Evolutionary conservation across 1,284 basidiomycete genomes (phyloP), one percentile per base, ranked within the genome.

Genomic region (Fomitopsis palustris): DNA sequence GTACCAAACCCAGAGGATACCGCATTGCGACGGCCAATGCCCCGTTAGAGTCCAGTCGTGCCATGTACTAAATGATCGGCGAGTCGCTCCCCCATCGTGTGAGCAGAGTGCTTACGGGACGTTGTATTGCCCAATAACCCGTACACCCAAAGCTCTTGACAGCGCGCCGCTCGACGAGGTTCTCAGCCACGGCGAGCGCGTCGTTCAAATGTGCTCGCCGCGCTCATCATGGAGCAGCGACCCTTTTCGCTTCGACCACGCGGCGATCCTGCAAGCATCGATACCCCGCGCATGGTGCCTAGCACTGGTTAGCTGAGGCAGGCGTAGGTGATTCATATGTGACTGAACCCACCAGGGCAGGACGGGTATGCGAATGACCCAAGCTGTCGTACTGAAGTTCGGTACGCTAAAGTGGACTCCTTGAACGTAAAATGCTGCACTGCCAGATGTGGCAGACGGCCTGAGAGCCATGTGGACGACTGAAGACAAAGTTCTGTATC

Each of bases 401-500:
- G 31, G 31, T 33, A 33, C 6, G 31, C 2, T 7, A n/a, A n/a
- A n/a, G n/a, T n/a, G n/a, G n/a, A n/a, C n/a, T n/a, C n/a, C n/a
- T n/a, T n/a, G n/a, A n/a, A n/a, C n/a, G n/a, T n/a, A n/a, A n/a
- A n/a, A n/a, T n/a, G n/a, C n/a, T n/a, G 14, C 78, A 87, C 47
- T 78, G 94, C 39, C 77, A 76, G 5, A 86, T 90, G 65, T 90
- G 95, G 81, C 78, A 81, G 53, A 68, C 74, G 17, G 84, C 95
- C 4, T 98, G 93, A 90, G 80, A 86, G 65, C 83, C 84, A 61
- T 93, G 91, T 67, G 88, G 92, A 0, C 72, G 79, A 49, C 77
- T 98, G 41, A 95, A 98, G 75, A 89, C 85, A 62, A 85, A 83
- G 2, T 97, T 98, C 73, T 98, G 95, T 88, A 77, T 90, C 88